Evolutionary conservation across 495 filamentous ascomycete species (phyloP).

Genomic region (Massariosphaeria phaeospora): DNA sequence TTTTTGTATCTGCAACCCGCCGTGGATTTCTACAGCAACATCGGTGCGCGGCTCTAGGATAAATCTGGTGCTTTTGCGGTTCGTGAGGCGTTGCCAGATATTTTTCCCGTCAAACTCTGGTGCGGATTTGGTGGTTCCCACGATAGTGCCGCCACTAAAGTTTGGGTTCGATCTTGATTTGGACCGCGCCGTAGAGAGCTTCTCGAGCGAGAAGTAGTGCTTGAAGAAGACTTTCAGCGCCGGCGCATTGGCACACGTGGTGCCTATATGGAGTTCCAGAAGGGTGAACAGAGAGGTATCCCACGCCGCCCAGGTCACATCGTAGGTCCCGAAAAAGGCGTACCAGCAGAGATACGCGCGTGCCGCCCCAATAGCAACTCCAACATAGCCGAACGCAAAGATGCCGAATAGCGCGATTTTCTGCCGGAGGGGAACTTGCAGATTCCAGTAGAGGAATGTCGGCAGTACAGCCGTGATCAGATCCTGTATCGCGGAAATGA

Average conservation of each 20-base stretch:
- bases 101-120: not conserved
- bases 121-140: not conserved
- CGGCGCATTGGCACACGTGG: constrained; percentile 21
- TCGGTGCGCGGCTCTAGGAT: not conserved
- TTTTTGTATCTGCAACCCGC: not conserved
- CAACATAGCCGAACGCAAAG: constrained; percentile 26
- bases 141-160: not conserved
- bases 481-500: constrained; percentile 28
- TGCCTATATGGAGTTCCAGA: constrained; percentile 19
- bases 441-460: constrained; percentile 30
- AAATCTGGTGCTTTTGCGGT: not conserved
- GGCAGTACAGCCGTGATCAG: constrained; percentile 23
- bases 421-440: constrained; percentile 26
- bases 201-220: constrained; percentile 11
- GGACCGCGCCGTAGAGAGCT: constrained; percentile 8
- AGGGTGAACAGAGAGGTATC: constrained; percentile 2
- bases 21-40: not conserved
- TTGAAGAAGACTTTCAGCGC: constrained; percentile 28
- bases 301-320: constrained; percentile 18
- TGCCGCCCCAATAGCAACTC: constrained; percentile 5
- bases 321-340: constrained; percentile 23
- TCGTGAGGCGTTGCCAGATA: not conserved
- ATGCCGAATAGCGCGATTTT: constrained; percentile 26
- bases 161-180: constrained; percentile 2
- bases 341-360: constrained; percentile 9